Base-by-base conservation (phyloP, 2,329 filamentous ascomycete genomes). In the Thielaviopsis populi region DNA sequence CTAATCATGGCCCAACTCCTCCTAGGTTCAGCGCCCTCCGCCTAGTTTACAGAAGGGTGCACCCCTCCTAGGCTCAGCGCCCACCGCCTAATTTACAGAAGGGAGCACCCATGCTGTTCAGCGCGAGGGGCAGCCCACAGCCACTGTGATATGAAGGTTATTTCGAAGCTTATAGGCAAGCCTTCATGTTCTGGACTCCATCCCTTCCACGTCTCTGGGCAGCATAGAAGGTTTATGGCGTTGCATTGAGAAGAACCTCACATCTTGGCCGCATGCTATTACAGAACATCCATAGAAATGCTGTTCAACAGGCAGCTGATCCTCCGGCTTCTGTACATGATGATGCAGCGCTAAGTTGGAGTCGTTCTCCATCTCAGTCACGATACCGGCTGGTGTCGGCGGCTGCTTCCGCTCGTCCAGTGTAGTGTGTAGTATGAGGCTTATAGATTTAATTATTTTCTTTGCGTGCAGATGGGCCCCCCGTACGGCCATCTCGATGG, bases 221-320 rank as follows among this genome's bases (percentile, higher is more conserved):
- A 56, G 24, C 53, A 56, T 37, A 33, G 53, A 37, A 56, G 53
- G 27, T n/a, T 37, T 10, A 15, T 56, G 50, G 53, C 30, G 53
- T 56, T 56, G 53, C 53, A 56, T 56, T 56, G 15, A 37, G 53
- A 56, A 56, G 24, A 56, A 56, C 8, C 27, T n/a, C 53, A 37
- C 53, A 37, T 56, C 27, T 56, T 37, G 24, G 30, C 53, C 53
- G 53, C 53, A 56, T 37, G 17, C 37, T 37, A 10, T 56, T 30
- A 37, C 50, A 56, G 46, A n/a, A 56, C 15, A n/a, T 27, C 30
- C 24, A 56, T 22, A 24, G 46, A 24, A 50, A 10, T 6, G 19
- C 8, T 24, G 24, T 50, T 46, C 42, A 46, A 46, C n/a, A 56
- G 53, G 30, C 19, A 33, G 30, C 53, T 56, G 53, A 56, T 56